phyloP scores from a whole-genome alignment of 768 basidiomycete genomes.

The Auriscalpium microsporum region DNA sequence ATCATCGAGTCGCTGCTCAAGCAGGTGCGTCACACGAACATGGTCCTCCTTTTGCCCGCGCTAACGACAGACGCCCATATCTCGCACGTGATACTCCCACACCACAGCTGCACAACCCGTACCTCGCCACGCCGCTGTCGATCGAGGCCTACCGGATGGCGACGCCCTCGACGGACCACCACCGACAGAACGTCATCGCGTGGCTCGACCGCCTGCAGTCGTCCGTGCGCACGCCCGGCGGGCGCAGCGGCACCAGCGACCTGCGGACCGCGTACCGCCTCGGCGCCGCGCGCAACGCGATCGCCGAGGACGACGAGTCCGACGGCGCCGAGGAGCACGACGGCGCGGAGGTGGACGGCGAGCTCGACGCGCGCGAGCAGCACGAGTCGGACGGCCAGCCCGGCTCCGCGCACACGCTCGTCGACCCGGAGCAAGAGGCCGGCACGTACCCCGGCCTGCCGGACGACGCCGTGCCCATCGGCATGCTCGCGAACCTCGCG shows the following conservation, averaged over 20 bases:
- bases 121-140: slow-evolving; percentile 67
- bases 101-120: slow-evolving; percentile 67
- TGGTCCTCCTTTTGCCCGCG: too few species aligned
- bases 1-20: slow-evolving; percentile 82
- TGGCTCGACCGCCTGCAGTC: slow-evolving; percentile 69
- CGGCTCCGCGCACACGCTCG: slow-evolving; percentile 17
- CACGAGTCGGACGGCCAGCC: slow-evolving; percentile 9
- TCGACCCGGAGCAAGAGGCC: slow-evolving; percentile 31
- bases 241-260: slow-evolving; percentile 24
- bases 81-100: not conserved
- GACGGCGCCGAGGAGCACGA: slow-evolving; percentile 24
- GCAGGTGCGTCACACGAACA: slow-evolving; percentile 39
- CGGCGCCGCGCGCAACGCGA: slow-evolving; percentile 3
- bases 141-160: slow-evolving; percentile 75
- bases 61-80: not conserved
- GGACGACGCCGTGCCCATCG: slow-evolving; percentile 66
- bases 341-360: slow-evolving; percentile 14
- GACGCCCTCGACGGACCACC: slow-evolving; percentile 64
- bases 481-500: slow-evolving; percentile 64
- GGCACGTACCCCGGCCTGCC: slow-evolving; percentile 39
- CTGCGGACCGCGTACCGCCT: slow-evolving; percentile 35
- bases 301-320: slow-evolving; percentile 36
- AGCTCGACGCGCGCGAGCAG: not conserved
- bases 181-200: slow-evolving; percentile 58
- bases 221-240: slow-evolving; percentile 43